Evolutionary conservation across 1,139 yeast genomes (phyloP), one percentile per base, ranked within the genome.

Genomic region (Sugiyamaella paludigena): DNA sequence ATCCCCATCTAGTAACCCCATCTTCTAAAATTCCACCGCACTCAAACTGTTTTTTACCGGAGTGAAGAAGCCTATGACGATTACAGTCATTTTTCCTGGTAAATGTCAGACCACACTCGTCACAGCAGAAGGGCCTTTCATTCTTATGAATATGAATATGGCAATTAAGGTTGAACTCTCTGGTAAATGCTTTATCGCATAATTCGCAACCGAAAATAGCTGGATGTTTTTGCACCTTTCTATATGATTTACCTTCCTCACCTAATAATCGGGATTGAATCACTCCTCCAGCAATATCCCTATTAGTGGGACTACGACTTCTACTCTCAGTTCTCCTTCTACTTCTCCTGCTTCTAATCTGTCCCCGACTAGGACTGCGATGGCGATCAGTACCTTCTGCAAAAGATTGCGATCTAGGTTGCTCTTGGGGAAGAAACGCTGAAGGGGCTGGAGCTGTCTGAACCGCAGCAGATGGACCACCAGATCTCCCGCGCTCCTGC

Each of bases 1-100:
- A 92, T 0, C 98, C 98, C 86, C 96, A 92, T 3, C 72, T 69
- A 1, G 76, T 67, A 10, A 66, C 69, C 1, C 85, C 87, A 63
- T 78, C 83, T 49, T 79, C 78, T 50, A 87, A 70, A 8, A 71
- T 67, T 0, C 98, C 98, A 53, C 78, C 77, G 68, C 98, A 92
- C 56, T 84, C 88, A 64, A 80, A 92, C 61, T 85, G 79, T 73
- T 88, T 91, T 65, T 87, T 91, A 2, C 98, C 98, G 7, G 89
- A 77, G 65, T 92, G 98, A 51, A 92, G 73, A 54, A 88, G 95
- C 64, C 89, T 97, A 64, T 92, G 98, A 38, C 98, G 77, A 64
- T 88, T 89, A 38, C 95, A 73, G 68, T 92, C 98, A 63, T 92
- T 98, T 63, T 89, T 96, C 51, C 98, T 73, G 0, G 98, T 97